These are phyloP conservation scores for Gloeopeniophorella convolvens DNA, from an alignment of 768 basidiomycete species.

Conservation along the genomic window DNA sequence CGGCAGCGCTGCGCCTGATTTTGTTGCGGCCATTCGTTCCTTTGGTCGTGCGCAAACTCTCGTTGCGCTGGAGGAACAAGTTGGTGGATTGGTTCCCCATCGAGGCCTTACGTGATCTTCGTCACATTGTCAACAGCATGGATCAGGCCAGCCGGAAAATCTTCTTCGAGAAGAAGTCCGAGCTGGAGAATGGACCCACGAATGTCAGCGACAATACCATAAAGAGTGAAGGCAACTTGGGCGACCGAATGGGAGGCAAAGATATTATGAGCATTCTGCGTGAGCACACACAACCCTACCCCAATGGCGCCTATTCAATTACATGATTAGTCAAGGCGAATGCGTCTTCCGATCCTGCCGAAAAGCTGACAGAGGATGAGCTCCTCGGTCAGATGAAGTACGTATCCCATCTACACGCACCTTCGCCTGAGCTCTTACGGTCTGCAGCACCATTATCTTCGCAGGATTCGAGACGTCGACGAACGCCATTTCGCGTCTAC, in stretches of 20 bases:
- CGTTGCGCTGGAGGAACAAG: conserved; percentile 24
- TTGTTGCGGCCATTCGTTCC: conserved; percentile 18
- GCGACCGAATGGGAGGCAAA: conserved; percentile 21
- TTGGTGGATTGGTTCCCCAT: conserved; percentile 31
- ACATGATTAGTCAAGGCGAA: conserved; percentile 31
- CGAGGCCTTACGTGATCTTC: conserved; percentile 25
- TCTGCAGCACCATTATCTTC: not conserved
- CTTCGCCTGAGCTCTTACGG: not conserved
- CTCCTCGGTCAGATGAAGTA: conserved; percentile 33
- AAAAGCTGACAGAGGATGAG: conserved; percentile 31
- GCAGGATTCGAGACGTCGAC: conserved; percentile 22
- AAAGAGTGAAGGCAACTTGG: conserved; percentile 3
- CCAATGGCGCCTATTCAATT: not conserved
- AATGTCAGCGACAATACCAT: not conserved
- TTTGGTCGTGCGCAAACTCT: conserved; percentile 26
- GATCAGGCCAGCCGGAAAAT: conserved; percentile 26
- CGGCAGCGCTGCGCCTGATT: not conserved
- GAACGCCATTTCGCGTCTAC: conserved; percentile 28
- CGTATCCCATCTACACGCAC: not conserved
- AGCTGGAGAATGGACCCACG: conserved; percentile 8
- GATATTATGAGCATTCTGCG: conserved; percentile 38
- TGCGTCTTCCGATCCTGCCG: conserved; percentile 24
- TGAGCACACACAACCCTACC: conserved; percentile 20
- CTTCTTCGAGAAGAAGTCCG: conserved; percentile 27
- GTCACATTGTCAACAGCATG: conserved; percentile 28